Evolutionary conservation across 805 yeast genomes (phyloP), one percentile per base, ranked within the genome.

Genomic region (Brettanomyces anomalus): DNA sequence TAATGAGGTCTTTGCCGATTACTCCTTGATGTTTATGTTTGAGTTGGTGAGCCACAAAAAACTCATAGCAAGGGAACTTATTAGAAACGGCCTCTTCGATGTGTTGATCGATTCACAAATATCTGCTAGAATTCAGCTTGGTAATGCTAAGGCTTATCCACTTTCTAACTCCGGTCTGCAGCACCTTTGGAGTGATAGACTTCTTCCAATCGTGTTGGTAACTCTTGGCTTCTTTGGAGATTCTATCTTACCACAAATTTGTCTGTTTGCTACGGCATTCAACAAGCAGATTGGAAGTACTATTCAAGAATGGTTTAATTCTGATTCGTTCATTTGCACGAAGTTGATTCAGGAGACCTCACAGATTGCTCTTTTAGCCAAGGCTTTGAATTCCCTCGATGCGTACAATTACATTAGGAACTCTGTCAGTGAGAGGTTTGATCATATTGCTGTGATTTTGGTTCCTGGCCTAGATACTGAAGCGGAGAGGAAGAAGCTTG

Each of bases 171-270:
- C 57, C 1, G 50, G 51, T 37, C 61, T 84, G 45, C 90, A 88
- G 57, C 71, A 74, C 41, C 66, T 85, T n/a, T 89, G 97, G 97
- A 73, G 78, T n/a, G 78, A 81, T 53, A 95, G 96, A 1, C 62
- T 89, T 15, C 65, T 89, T 26, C 79, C 93, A 0, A 74, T 85
- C 4, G 64, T 83, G 17, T 62, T 85, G 40, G 65, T 75, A 1
- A 60, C 85, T 14, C 55, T 86, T 33, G 69, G 79, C 21, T 73
- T 71, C 39, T 75, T 87, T 45, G 90, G 90, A 1, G 71, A 71
- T 1, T 68, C 76, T 36, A 66, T 82, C 2, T 50, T 81, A 1
- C 79, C 86, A 3, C 93, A 86, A 44, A 63, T 79, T 6, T 72
- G 82, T 46, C 64, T 76, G 37, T 83, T 86, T 47, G 67, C 80